Base-by-base conservation (phyloP, 2,329 filamentous ascomycete species). In the Sclerotinia sclerotiorum region DNA sequence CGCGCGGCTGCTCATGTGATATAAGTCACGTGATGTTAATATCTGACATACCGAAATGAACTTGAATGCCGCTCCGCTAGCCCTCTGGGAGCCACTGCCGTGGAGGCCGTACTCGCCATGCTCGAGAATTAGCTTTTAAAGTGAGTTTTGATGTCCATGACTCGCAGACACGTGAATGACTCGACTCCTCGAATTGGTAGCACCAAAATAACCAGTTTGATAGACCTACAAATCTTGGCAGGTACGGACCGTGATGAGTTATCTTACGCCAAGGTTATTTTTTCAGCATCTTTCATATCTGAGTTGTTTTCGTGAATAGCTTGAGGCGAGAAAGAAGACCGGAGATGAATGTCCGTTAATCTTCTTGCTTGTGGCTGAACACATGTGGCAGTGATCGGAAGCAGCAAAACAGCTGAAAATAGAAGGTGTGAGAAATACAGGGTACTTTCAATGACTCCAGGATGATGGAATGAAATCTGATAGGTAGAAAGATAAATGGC, bases 201-300 rank as follows among this genome's bases (percentile, higher is more conserved):
- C 29, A 32, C 29, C 19, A 19, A n/a, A 55, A 55, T 55, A 55
- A 35, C 52, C 29, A 35, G 29, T 55, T 35, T 35, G 52, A 35
- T n/a, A n/a, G 35, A 35, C 29, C 52, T 32, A 35, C 21, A 55
- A 35, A 55, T 55, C 52, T 55, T 55, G 52, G 29, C 52, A 55
- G 52, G 52, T 13, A 55, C 52, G 29, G 52, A 35, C 29, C 52
- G 29, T 55, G 52, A 13, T n/a, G 52, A 55, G 19, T n/a, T 21
- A 6, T 48, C 44, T 48, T 5, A 32, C 2, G 27, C 52, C 19
- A 55, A 42, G 11, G 2, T 42, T 55, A 27, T 21, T 32, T 32
- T 19, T 11, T 27, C 52, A 35, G 21, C 19, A 5, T 55, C 52
- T 10, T 32, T 10, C 4, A 21, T n/a, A 32, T 42, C 39, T 42